phyloP scores from a whole-genome alignment of 225 moss, liverwort and hornwort genomes.

The Physcomitrellopsis africana region DNA sequence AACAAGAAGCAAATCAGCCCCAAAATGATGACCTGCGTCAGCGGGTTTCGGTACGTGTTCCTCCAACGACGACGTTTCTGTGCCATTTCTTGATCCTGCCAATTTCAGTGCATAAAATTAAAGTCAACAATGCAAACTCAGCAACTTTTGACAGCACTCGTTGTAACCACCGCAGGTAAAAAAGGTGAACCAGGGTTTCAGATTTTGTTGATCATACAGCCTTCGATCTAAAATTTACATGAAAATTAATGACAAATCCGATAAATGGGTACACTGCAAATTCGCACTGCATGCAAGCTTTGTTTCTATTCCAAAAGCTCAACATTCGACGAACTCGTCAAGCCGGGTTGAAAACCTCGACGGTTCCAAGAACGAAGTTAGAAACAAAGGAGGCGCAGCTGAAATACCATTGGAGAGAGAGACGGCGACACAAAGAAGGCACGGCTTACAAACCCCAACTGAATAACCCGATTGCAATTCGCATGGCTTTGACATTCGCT shows the following conservation, averaged over 20 bases:
- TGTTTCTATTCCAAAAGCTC: not conserved
- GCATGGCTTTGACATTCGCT: not conserved
- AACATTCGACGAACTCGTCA: not conserved
- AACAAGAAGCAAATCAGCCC: constrained; percentile 84
- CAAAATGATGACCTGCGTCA: constrained; percentile 62
- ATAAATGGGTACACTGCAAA: not conserved
- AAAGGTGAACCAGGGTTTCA: not conserved
- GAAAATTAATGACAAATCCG: not conserved
- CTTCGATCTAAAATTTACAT: not conserved
- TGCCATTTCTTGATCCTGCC: constrained; percentile 9
- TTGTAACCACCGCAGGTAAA: not conserved
- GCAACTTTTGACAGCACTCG: not conserved
- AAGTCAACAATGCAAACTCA: not conserved
- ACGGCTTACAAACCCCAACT: constrained; percentile 1
- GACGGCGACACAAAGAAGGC: not conserved
- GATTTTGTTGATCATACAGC: not conserved
- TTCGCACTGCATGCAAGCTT: not conserved
- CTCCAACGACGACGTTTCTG: constrained; percentile 11
- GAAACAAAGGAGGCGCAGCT: not conserved
- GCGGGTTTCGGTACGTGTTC: constrained; percentile 45
- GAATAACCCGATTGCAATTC: not conserved
- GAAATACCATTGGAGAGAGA: not conserved
- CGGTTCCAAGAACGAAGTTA: not conserved
- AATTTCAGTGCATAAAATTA: not conserved
- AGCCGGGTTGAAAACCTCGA: not conserved